A percentile compares a stretch with the other conserved stretches of the same genome.
These are phyloP conservation scores for Pyrus bretschneideri DNA, from an alignment of 306 rosid genomes.

Conservation along the genomic window DNA sequence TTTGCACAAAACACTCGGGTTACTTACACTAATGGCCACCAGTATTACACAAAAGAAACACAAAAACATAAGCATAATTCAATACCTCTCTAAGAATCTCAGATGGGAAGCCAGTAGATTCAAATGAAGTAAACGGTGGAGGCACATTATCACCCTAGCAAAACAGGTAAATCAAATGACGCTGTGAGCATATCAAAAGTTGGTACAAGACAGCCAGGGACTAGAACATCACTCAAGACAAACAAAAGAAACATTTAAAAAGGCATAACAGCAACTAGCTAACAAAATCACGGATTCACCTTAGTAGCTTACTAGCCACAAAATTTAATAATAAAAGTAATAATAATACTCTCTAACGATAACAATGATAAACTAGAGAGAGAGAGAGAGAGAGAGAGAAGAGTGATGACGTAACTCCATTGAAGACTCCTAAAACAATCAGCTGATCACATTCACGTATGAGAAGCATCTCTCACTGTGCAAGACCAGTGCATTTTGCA, in stretches of 20 bases:
- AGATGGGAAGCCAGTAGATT: slow-evolving; percentile 68
- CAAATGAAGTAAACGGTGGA: slow-evolving; percentile 66
- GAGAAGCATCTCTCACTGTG: neutral
- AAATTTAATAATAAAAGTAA: neutral
- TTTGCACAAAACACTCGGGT: slow-evolving; percentile 46
- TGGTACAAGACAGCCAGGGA: neutral
- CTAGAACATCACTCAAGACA: neutral
- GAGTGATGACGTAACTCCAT: neutral
- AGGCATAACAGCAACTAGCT: neutral
- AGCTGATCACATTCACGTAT: neutral
- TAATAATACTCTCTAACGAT: neutral
- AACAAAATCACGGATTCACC: neutral
- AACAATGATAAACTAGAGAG: neutral
- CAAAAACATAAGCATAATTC: slow-evolving; percentile 9
- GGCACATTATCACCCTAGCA: slow-evolving; percentile 87
- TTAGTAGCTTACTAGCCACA: neutral
- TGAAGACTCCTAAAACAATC: neutral
- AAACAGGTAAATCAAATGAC: neutral
- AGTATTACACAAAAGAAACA: slow-evolving; percentile 10
- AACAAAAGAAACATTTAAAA: neutral
- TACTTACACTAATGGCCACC: slow-evolving; percentile 37
- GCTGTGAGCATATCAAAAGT: neutral
- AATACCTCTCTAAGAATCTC: slow-evolving; percentile 98
- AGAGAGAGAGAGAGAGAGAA: neutral
- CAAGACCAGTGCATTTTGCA: neutral